phyloP scores from a whole-genome alignment of 192 early-diverging fungal species.

The Mortierella alpina region DNA sequence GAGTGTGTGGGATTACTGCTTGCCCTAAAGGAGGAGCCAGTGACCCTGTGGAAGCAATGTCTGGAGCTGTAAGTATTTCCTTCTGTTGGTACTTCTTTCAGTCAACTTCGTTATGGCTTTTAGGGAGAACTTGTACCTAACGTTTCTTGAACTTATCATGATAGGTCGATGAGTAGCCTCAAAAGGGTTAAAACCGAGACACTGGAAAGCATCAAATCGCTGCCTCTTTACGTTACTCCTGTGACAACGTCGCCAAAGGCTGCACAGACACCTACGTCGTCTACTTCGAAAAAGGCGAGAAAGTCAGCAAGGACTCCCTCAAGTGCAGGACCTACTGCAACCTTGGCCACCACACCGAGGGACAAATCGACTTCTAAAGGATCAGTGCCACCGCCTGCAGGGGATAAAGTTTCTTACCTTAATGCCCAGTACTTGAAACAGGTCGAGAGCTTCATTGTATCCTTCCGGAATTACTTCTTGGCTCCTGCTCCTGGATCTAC shows the following conservation, averaged over 20 bases:
- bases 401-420: constrained; percentile 39
- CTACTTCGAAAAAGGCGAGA: constrained; percentile 14
- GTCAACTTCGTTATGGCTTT: too few relatives aligned
- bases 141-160: not conserved
- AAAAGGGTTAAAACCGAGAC: constrained; percentile 21
- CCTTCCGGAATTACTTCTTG: constrained; percentile 60
- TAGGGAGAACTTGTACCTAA: not conserved
- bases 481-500: constrained; percentile 6
- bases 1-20: constrained; percentile 63
- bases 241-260: constrained; percentile 15
- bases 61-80: constrained; percentile 55
- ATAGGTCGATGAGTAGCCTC: constrained; percentile 35
- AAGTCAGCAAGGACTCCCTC: constrained; percentile 13
- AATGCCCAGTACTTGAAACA: constrained; percentile 58
- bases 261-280: constrained; percentile 6
- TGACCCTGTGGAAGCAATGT: constrained; percentile 56
- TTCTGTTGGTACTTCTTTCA: not conserved
- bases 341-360: not conserved
- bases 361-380: constrained; percentile 7
- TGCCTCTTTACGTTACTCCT: constrained; percentile 23
- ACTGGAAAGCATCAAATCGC: constrained; percentile 23
- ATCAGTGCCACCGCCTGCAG: not conserved
- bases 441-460: constrained; percentile 60
- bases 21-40: constrained; percentile 55
- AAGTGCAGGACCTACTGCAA: not conserved